These are phyloP conservation scores for Fusarium sp. DNA, from an alignment of 2,329 filamentous ascomycete species.

Conservation along the genomic window DNA sequence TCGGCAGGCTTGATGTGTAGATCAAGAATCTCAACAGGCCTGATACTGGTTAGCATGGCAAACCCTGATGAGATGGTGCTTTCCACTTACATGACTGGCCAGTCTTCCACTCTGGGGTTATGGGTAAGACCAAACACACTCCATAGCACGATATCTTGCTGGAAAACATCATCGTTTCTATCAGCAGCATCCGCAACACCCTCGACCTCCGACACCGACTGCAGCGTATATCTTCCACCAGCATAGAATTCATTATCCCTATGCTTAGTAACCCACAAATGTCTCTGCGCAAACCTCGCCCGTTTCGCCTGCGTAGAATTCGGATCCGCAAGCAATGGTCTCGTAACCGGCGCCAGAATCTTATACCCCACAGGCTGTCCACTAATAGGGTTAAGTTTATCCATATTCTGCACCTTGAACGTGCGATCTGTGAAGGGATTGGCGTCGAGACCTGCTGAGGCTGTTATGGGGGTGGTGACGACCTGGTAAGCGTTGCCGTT, in stretches of 20 bases:
- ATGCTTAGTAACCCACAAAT: constrained; percentile 57
- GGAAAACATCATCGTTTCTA: constrained; percentile 1
- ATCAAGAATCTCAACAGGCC: constrained; percentile 2
- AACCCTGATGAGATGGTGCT: accelerated
- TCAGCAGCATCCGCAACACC: constrained; percentile 3
- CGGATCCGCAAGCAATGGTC: constrained; percentile 52
- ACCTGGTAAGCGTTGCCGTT: constrained; percentile 54
- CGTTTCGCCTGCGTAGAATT: constrained; percentile 51
- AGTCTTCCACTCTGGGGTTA: constrained; percentile 1
- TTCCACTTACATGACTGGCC: background rate
- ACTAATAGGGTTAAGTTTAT: constrained; percentile 53
- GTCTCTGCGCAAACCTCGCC: constrained; percentile 53
- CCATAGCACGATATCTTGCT: constrained; percentile 8
- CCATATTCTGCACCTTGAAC: constrained; percentile 60
- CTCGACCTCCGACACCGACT: constrained; percentile 2
- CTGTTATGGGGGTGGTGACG: constrained; percentile 56
- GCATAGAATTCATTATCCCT: constrained; percentile 55
- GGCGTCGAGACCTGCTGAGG: constrained; percentile 56
- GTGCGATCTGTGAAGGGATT: constrained; percentile 57
- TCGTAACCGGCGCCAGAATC: constrained; percentile 51
- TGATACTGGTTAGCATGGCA: background rate
- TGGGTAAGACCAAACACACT: constrained; percentile 10
- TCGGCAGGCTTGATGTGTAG: constrained; percentile 1
- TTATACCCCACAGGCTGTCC: constrained; percentile 59
- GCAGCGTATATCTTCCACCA: constrained; percentile 50